phyloP scores from a whole-genome alignment of 176 grass and related monocot species.

The Musa acuminata region DNA sequence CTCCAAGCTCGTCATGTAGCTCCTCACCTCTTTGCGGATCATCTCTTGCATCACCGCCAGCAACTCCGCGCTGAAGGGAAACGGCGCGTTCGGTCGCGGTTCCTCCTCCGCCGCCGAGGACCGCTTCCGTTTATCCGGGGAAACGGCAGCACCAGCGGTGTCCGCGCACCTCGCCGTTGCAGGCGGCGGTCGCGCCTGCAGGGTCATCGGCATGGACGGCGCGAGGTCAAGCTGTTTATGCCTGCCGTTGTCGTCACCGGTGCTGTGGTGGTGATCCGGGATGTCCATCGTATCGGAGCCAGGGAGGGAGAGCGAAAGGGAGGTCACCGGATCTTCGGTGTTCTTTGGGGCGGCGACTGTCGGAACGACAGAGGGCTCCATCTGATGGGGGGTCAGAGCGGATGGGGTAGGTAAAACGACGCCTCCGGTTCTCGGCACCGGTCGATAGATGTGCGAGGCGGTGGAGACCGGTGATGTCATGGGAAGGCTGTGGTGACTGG shows the following conservation, averaged over 20 bases:
- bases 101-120: not conserved
- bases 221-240: not conserved
- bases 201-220: not conserved
- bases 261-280: too few species aligned
- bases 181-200: not conserved
- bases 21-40: slow-evolving; percentile 4
- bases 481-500: not conserved
- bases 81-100: too few species aligned
- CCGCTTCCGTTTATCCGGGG: not conserved
- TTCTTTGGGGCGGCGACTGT: not conserved
- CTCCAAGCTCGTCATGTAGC: slow-evolving; percentile 9
- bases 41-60: slow-evolving; percentile 1
- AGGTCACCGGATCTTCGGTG: not conserved
- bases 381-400: not conserved
- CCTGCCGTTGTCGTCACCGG: not conserved
- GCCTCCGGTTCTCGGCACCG: slow-evolving; percentile 5
- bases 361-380: not conserved
- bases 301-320: slow-evolving; percentile 3
- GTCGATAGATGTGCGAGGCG: not conserved
- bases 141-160: not conserved
- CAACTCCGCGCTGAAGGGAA: not conserved
- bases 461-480: not conserved
- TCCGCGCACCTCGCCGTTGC: not conserved
- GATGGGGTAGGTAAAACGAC: not conserved
- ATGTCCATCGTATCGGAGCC: not conserved